Conservation (phyloP, 2,329 filamentous ascomycete genomes). For the Stemphylium lycopersici region DNA sequence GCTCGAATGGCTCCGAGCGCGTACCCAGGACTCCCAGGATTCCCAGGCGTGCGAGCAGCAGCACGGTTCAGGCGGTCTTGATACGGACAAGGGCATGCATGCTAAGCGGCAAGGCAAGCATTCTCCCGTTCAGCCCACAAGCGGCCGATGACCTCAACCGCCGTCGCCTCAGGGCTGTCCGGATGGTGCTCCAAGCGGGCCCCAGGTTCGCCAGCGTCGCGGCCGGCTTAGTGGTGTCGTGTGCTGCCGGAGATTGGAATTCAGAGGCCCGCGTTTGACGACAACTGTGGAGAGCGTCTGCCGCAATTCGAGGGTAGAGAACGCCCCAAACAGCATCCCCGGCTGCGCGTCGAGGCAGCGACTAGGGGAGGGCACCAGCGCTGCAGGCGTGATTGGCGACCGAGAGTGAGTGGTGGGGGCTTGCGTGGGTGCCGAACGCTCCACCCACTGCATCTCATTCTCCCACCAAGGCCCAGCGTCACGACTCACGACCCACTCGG, state of each 20-base stretch:
- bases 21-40: constrained; percentile 5
- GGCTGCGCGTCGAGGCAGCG: constrained; percentile 22
- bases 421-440: constrained; percentile 28
- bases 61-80: constrained; percentile 33
- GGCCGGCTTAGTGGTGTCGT: too few relatives aligned
- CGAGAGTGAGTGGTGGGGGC: constrained; percentile 21
- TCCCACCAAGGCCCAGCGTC: constrained; percentile 15
- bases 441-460: constrained; percentile 19
- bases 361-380: constrained; percentile 10
- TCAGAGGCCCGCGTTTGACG: constrained; percentile 16
- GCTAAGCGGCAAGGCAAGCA: constrained; percentile 25
- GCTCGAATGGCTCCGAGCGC: neutral
- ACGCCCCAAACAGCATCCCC: constrained; percentile 13
- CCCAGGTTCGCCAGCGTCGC: neutral
- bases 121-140: constrained; percentile 16
- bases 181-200: too few relatives aligned
- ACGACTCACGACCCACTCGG: constrained; percentile 27
- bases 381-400: constrained; percentile 21
- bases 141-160: constrained; percentile 7
- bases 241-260: constrained; percentile 14
- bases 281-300: constrained; percentile 16
- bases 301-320: constrained; percentile 8
- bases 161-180: neutral
- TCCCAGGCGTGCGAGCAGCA: constrained; percentile 15
- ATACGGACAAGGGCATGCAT: constrained; percentile 24